Conservation (phyloP, 768 basidiomycete genomes). For the Lentinus tigrinus region DNA sequence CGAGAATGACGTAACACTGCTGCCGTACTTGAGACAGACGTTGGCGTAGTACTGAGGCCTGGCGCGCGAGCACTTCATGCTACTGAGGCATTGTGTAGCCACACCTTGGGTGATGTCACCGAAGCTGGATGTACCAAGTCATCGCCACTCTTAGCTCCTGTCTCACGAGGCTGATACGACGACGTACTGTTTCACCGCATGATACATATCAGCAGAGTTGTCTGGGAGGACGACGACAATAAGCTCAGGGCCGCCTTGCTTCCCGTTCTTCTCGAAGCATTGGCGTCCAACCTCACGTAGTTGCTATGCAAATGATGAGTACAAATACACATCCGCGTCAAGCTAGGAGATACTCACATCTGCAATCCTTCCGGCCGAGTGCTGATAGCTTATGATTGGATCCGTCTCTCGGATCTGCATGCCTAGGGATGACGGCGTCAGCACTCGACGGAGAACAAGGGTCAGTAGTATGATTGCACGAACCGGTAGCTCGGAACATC, state of each 20-base stretch:
- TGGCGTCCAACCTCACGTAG: constrained; percentile 50
- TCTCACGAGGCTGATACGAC: background rate
- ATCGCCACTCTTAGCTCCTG: background rate
- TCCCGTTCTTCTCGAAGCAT: constrained; percentile 38
- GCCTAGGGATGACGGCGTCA: constrained; percentile 39
- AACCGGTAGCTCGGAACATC: constrained; percentile 58
- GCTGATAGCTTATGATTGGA: constrained; percentile 54
- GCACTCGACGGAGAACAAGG: background rate
- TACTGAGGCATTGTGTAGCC: constrained; percentile 77
- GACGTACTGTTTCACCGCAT: constrained; percentile 72
- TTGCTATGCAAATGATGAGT: constrained; percentile 32
- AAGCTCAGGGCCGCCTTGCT: constrained; percentile 43
- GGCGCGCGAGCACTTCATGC: constrained; percentile 60
- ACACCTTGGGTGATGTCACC: constrained; percentile 72
- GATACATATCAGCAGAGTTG: constrained; percentile 73
- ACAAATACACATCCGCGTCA: too few relatives aligned
- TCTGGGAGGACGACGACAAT: constrained; percentile 73
- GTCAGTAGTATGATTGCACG: constrained; percentile 30
- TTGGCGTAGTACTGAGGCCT: constrained; percentile 82
- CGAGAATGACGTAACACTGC: background rate
- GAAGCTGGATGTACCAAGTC: constrained; percentile 45
- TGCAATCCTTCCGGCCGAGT: constrained; percentile 54
- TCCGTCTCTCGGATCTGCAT: constrained; percentile 49
- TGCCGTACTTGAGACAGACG: constrained; percentile 68
- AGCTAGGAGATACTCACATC: too few relatives aligned